Evolutionary conservation across 106 monocot genomes (phyloP).

Genomic region (Iris macrosiphon): DNA sequence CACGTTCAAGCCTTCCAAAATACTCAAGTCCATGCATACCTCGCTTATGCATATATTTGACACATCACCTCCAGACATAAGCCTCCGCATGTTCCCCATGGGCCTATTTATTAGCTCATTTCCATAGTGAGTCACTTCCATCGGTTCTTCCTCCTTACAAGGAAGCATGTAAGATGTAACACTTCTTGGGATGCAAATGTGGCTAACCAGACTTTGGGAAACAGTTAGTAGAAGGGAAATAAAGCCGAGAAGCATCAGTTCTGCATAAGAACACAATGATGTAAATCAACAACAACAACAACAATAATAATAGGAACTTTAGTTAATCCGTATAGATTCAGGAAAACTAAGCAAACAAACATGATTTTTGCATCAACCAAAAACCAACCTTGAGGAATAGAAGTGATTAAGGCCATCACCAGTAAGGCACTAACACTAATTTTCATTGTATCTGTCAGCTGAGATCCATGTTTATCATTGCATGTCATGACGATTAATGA

Average conservation of each 20-base stretch:
- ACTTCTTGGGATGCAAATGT: slow-evolving; percentile 48
- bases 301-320: too few relatives aligned
- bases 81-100: slow-evolving; percentile 16
- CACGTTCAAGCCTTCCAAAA: too few relatives aligned
- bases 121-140: slow-evolving; percentile 12
- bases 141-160: slow-evolving; percentile 37
- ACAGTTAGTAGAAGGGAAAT: slow-evolving; percentile 84
- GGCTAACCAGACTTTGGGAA: slow-evolving; percentile 39
- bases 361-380: too few relatives aligned
- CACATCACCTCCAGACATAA: slow-evolving; percentile 19
- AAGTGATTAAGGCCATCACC: too few relatives aligned
- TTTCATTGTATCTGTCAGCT: too few relatives aligned
- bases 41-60: slow-evolving; percentile 28
- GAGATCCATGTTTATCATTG: too few relatives aligned
- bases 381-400: too few relatives aligned
- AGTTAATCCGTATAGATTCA: too few relatives aligned
- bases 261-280: slow-evolving; percentile 35
- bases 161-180: slow-evolving; percentile 51
- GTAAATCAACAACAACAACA: too few relatives aligned
- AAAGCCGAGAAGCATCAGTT: slow-evolving; percentile 91
- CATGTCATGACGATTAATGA: too few relatives aligned
- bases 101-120: background rate
- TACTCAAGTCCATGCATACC: slow-evolving; percentile 31
- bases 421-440: too few relatives aligned
- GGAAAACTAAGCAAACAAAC: too few relatives aligned